phyloP scores from a whole-genome alignment of 176 grass and related monocot species.

The Avena atlantica region DNA sequence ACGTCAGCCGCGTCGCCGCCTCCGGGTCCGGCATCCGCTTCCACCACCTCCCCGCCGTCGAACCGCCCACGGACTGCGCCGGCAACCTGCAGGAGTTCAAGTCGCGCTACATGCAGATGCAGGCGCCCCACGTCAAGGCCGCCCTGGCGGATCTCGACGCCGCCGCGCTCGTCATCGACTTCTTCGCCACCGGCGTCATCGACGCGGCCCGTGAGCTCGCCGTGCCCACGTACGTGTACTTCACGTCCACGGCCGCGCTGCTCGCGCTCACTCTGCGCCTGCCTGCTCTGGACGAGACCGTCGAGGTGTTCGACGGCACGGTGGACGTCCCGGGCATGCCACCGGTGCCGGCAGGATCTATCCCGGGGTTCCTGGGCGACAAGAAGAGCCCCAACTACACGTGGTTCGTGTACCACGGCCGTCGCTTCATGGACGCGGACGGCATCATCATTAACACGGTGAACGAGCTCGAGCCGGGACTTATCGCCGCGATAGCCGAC shows the following conservation, averaged over 20 bases:
- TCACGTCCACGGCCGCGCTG: constrained; percentile 47
- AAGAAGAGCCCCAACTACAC: constrained; percentile 43
- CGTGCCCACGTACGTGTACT: constrained; percentile 68
- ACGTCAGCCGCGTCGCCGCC: constrained; percentile 40
- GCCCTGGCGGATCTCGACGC: constrained; percentile 36
- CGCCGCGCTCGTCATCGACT: constrained; percentile 60
- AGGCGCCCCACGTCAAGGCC: constrained; percentile 46
- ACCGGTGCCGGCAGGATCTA: constrained; percentile 36
- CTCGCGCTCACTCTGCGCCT: constrained; percentile 52
- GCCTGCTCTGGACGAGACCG: constrained; percentile 46
- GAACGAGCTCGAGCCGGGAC: constrained; percentile 40
- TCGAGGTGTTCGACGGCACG: constrained; percentile 28
- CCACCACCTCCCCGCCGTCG: constrained; percentile 54
- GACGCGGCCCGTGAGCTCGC: constrained; percentile 47
- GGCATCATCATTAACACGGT: constrained; percentile 72
- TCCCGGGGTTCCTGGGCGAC: constrained; percentile 39
- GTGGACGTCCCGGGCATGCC: constrained; percentile 56
- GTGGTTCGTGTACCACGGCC: constrained; percentile 68
- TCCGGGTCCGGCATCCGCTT: constrained; percentile 33
- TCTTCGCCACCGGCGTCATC: constrained; percentile 58
- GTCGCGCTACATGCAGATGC: constrained; percentile 55
- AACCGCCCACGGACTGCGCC: constrained; percentile 26
- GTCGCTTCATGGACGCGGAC: constrained; percentile 44
- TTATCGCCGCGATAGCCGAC: constrained; percentile 30
- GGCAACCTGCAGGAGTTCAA: constrained; percentile 63